A percentile compares a stretch with the other conserved stretches of the same genome.
These are phyloP conservation scores for Stylosanthes scabra DNA, from an alignment of 331 rosid genomes.

Conservation along the genomic window DNA sequence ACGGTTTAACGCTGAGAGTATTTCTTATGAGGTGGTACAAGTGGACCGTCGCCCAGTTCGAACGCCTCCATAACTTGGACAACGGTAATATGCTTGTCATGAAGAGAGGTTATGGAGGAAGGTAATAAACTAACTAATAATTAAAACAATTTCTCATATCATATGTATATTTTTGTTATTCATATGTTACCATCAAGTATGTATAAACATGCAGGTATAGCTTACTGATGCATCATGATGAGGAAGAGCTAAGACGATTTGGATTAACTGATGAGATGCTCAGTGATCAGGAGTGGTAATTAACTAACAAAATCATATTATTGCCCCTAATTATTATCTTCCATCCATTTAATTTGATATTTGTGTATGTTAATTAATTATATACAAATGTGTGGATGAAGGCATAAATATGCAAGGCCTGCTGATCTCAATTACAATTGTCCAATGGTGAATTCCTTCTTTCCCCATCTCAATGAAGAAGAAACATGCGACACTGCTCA, in stretches of 20 bases:
- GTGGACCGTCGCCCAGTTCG: conserved; percentile 88
- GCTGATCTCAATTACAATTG: conserved; percentile 90
- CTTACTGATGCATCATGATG: conserved; percentile 67
- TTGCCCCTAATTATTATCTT: background rate
- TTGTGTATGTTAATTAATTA: background rate
- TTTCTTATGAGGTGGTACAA: conserved; percentile 96
- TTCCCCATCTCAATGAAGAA: conserved; percentile 65
- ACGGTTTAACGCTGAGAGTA: conserved; percentile 86
- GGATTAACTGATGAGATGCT: conserved; percentile 89
- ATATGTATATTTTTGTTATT: too few relatives aligned
- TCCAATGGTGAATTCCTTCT: conserved; percentile 81
- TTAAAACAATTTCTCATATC: too few relatives aligned
- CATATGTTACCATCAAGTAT: too few relatives aligned
- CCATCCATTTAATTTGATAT: background rate
- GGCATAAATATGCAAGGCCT: conserved; percentile 82
- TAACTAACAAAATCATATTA: too few relatives aligned
- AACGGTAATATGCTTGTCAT: conserved; percentile 76
- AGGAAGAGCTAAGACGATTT: conserved; percentile 70
- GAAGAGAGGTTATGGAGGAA: conserved; percentile 89
- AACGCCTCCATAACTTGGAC: conserved; percentile 64
- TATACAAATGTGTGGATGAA: conserved; percentile 13
- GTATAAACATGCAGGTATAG: conserved; percentile 61
- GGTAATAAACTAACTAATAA: conserved; percentile 45
- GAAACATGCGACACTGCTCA: background rate
- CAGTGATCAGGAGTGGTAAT: conserved; percentile 81